phyloP scores from a whole-genome alignment of 2,329 filamentous ascomycete species.

The Pseudogymnoascus sp. region DNA sequence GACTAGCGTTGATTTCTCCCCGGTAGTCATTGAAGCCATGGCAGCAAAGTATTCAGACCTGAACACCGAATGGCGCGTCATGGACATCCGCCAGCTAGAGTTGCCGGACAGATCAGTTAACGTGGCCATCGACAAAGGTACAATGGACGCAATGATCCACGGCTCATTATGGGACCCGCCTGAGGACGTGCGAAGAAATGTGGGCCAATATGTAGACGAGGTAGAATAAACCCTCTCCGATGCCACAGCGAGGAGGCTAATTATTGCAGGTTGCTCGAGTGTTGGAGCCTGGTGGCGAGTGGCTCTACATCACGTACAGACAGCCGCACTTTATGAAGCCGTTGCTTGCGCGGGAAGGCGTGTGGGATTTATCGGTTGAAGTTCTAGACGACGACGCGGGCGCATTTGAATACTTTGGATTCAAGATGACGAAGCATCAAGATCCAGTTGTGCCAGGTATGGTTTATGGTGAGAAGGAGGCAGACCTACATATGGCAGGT shows the following conservation, averaged over 20 bases:
- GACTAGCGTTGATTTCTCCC: constrained; percentile 49
- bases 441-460: background rate
- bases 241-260: constrained; percentile 6
- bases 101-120: constrained; percentile 38
- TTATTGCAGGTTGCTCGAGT: constrained; percentile 36
- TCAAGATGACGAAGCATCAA: constrained; percentile 29
- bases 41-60: constrained; percentile 32
- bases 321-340: constrained; percentile 47
- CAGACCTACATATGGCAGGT: background rate
- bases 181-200: constrained; percentile 40
- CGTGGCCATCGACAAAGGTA: constrained; percentile 50
- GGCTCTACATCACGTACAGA: constrained; percentile 46
- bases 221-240: constrained; percentile 25
- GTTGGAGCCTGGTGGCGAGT: constrained; percentile 39
- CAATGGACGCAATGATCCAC: constrained; percentile 48
- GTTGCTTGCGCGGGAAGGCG: constrained; percentile 34
- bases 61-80: constrained; percentile 34
- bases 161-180: constrained; percentile 46
- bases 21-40: constrained; percentile 46
- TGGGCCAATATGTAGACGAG: constrained; percentile 41
- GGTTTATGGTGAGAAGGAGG: background rate
- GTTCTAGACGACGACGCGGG: constrained; percentile 32
- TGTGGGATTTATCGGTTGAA: constrained; percentile 39
- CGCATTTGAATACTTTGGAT: constrained; percentile 43
- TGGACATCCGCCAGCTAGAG: constrained; percentile 45